phyloP scores from a whole-genome alignment of 768 basidiomycete genomes.

The Imleria badia region DNA sequence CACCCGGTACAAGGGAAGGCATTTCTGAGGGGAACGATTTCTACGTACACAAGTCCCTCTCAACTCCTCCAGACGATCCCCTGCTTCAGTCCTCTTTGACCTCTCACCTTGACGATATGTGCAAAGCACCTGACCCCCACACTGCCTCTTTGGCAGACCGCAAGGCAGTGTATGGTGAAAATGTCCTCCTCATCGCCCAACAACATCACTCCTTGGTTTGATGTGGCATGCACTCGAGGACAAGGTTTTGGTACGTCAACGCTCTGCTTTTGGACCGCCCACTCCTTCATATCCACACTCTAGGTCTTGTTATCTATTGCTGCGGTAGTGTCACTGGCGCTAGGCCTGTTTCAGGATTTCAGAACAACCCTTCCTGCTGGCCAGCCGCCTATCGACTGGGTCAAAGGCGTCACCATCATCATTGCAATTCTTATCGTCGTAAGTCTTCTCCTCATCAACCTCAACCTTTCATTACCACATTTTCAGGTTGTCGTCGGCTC shows the following conservation, averaged over 20 bases:
- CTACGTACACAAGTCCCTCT: neutral
- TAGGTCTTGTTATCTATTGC: conserved; percentile 90
- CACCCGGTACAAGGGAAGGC: conserved; percentile 31
- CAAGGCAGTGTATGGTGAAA: conserved; percentile 68
- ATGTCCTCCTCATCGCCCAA: conserved; percentile 68
- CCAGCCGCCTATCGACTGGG: conserved; percentile 93
- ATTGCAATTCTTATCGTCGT: conserved; percentile 76
- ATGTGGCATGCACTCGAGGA: conserved; percentile 90
- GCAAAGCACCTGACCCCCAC: conserved; percentile 9
- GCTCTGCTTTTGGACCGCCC: neutral
- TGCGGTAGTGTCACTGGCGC: conserved; percentile 87
- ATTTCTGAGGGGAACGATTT: conserved; percentile 36
- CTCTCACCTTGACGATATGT: too few relatives aligned
- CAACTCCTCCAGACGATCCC: neutral
- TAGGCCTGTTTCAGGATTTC: conserved; percentile 93
- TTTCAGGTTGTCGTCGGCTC: conserved; percentile 83
- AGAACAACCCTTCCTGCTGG: conserved; percentile 58
- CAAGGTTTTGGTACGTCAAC: conserved; percentile 73
- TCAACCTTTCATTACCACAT: neutral
- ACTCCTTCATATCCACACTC: conserved; percentile 1
- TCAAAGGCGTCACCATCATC: conserved; percentile 87
- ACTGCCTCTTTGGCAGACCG: conserved; percentile 58
- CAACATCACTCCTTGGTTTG: conserved; percentile 67
- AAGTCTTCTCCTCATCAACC: conserved; percentile 24
- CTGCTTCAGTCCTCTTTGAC: conserved; percentile 14